Percentiles rank a stretch among this genome's conserved stretches.
Evolutionary conservation across 495 filamentous ascomycete species (phyloP).

Genomic region (Schizothecium vesticola): DNA sequence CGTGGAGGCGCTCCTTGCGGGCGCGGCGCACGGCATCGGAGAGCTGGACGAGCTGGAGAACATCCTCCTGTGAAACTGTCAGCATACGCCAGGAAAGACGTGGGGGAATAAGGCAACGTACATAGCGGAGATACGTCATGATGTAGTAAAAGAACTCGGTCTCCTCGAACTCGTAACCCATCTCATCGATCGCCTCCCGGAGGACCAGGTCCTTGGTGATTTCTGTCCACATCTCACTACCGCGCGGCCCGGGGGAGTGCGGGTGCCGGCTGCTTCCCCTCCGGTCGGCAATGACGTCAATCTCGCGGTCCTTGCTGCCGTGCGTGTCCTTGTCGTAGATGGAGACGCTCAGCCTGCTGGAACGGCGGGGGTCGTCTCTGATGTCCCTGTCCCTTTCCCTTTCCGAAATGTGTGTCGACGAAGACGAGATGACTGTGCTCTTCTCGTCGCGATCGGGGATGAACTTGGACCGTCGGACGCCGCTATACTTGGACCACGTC

Average conservation of each 20-base stretch:
- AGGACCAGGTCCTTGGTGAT: constrained; percentile 91
- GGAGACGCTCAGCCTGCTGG: constrained; percentile 37
- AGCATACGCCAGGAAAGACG: constrained; percentile 12
- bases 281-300: constrained; percentile 42
- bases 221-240: constrained; percentile 87
- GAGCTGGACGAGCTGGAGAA: constrained; percentile 72
- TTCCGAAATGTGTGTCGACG: constrained; percentile 27
- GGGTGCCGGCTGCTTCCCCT: constrained; percentile 31
- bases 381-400: constrained; percentile 2
- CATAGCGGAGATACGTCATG: constrained; percentile 82
- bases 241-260: constrained; percentile 33
- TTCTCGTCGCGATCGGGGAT: constrained; percentile 46
- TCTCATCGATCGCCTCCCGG: constrained; percentile 76
- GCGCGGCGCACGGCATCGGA: constrained; percentile 76
- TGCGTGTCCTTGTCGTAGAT: constrained; percentile 36
- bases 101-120: constrained; percentile 43
- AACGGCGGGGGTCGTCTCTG: constrained; percentile 31
- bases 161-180: constrained; percentile 89
- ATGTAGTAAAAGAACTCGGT: constrained; percentile 86
- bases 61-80: constrained; percentile 64
- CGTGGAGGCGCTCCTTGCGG: constrained; percentile 68
- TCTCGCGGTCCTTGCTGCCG: constrained; percentile 35
- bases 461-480: constrained; percentile 64
- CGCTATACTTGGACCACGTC: constrained; percentile 72
- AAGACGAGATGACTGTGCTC: constrained; percentile 18